Evolutionary conservation across 75 land plant species (phyloP).

Genomic region (Picea sitchensis): DNA sequence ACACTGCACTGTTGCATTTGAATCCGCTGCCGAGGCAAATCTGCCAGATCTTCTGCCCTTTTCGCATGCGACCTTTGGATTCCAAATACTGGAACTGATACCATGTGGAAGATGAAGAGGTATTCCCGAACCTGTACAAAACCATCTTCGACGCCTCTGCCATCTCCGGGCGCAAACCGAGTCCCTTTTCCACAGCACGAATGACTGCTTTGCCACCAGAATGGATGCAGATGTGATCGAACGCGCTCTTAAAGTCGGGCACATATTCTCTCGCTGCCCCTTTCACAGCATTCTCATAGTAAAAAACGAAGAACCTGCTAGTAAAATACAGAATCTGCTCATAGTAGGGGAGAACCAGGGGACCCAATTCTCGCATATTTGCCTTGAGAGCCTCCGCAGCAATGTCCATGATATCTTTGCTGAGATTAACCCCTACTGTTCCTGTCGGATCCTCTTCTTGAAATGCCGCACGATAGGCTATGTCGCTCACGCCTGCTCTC

Average conservation of each 20-base stretch:
- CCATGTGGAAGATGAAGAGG: conserved; percentile 79
- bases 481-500: conserved; percentile 35
- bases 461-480: conserved; percentile 26
- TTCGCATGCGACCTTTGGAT: conserved; percentile 46
- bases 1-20: conserved; percentile 66
- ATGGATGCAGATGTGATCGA: conserved; percentile 33
- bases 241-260: conserved; percentile 29
- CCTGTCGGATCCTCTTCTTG: conserved; percentile 48
- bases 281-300: neutral
- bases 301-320: neutral
- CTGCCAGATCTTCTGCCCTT: conserved; percentile 64
- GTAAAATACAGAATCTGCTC: conserved; percentile 30
- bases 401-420: conserved; percentile 44
- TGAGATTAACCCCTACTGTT: conserved; percentile 37
- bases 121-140: conserved; percentile 71
- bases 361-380: conserved; percentile 35
- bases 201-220: conserved; percentile 32
- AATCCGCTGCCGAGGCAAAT: conserved; percentile 63
- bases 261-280: neutral
- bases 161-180: conserved; percentile 3
- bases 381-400: conserved; percentile 36
- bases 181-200: conserved; percentile 18
- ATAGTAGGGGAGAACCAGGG: conserved; percentile 22
- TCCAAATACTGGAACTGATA: conserved; percentile 75
- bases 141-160: conserved; percentile 32